A percentile compares a stretch with the other conserved stretches of the same genome.
These are phyloP conservation scores for Pestalotiopsis fici DNA, from an alignment of 2,329 filamentous ascomycete species.

Conservation along the genomic window DNA sequence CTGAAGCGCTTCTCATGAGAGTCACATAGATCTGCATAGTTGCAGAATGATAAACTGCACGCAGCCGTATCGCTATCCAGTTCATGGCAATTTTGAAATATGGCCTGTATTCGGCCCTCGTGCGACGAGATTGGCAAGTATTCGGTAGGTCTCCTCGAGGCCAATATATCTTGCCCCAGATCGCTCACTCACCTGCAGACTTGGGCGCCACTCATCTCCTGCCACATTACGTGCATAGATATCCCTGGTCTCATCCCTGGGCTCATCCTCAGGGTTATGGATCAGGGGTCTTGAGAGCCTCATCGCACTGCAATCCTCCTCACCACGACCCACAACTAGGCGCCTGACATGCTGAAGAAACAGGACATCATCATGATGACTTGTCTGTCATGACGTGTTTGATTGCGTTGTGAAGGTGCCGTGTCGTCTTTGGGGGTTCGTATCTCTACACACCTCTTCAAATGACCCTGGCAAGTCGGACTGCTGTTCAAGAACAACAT, in stretches of 20 bases:
- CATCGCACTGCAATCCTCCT: slow-evolving; percentile 11
- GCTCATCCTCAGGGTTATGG: slow-evolving; percentile 10
- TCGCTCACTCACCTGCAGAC: slow-evolving; percentile 20
- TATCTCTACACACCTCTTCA: neutral
- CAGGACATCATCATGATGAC: neutral
- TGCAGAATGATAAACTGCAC: neutral
- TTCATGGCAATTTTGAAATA: neutral
- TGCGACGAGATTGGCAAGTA: slow-evolving; percentile 14
- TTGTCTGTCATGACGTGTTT: neutral
- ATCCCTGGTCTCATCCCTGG: slow-evolving; percentile 14
- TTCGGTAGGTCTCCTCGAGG: slow-evolving; percentile 9
- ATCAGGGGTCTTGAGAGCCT: slow-evolving; percentile 17
- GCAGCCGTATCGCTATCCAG: slow-evolving; percentile 1
- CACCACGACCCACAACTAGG: neutral
- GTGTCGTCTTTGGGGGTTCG: neutral
- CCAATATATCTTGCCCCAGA: slow-evolving; percentile 22
- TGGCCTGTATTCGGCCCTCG: neutral
- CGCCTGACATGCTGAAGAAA: neutral
- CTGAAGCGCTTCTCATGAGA: neutral
- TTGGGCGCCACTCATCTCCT: slow-evolving; percentile 24
- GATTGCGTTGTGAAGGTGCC: neutral
- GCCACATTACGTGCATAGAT: slow-evolving; percentile 24
- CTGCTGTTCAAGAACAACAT: neutral
- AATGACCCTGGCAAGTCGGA: neutral
- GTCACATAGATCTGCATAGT: neutral